Conservation (phyloP, 2,329 filamentous ascomycete species). For the Aspergillus pseudoglaucus region DNA sequence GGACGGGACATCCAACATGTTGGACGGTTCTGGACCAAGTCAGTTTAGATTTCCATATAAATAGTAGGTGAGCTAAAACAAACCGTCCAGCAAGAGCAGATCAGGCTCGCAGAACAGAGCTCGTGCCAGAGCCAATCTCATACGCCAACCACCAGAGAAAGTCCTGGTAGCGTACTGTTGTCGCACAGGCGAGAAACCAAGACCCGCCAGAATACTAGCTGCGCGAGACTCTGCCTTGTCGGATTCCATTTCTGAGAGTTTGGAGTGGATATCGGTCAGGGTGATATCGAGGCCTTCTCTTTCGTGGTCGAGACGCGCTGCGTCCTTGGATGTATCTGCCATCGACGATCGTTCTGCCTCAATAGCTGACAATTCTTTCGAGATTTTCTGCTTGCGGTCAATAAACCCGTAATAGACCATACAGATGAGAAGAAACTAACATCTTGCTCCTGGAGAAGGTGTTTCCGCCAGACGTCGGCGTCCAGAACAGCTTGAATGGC, state of each 20-base stretch:
- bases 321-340: conserved; percentile 89
- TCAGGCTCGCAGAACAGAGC: conserved; percentile 98
- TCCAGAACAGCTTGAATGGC: conserved; percentile 92
- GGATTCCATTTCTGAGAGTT: conserved; percentile 96
- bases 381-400: conserved; percentile 57
- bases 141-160: conserved; percentile 99
- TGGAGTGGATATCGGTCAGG: conserved; percentile 81
- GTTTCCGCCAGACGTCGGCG: conserved; percentile 97
- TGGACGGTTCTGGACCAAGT: conserved; percentile 69
- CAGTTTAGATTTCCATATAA: conserved; percentile 6
- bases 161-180: conserved; percentile 93
- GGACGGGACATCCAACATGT: conserved; percentile 99
- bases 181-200: conserved; percentile 89
- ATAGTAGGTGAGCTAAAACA: conserved; percentile 1
- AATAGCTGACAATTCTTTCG: conserved; percentile 64
- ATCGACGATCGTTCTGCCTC: conserved; percentile 70
- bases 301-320: conserved; percentile 74
- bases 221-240: conserved; percentile 95
- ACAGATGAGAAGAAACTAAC: conserved; percentile 42
- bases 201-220: conserved; percentile 90
- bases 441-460: conserved; percentile 80
- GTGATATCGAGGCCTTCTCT: conserved; percentile 86
- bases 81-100: conserved; percentile 77
- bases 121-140: conserved; percentile 90
- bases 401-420: background rate